Evolutionary conservation across 352 stramenopile genomes (phyloP), one percentile per base, ranked within the genome.

Genomic region (Saprolegnia diclina): DNA sequence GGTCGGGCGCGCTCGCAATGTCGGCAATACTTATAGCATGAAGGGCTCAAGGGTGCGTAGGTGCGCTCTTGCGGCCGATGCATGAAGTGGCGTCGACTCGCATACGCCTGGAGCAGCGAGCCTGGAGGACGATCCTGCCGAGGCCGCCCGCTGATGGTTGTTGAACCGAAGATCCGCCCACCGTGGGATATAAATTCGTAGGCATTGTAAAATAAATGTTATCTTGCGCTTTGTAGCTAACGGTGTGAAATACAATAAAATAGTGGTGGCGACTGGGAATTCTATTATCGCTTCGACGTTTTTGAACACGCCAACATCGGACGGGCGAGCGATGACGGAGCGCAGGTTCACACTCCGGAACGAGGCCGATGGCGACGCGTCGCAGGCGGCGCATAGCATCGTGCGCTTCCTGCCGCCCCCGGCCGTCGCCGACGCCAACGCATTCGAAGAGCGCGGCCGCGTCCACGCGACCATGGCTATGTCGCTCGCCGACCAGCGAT

Each of bases 401-500:
- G 52, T 59, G 24, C 52, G n/a, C 13, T n/a, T 59, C 11, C 52
- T 42, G 16, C 11, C 52, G 35, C 52, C 52, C 16, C 52, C 52
- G 19, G 13, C 24, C 13, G 11, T 18, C 11, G 52, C 11, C 24
- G 52, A 35, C 35, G 52, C 35, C 24, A 40, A 9, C 24, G n/a
- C 24, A 14, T 42, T 59, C 35, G n/a, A 59, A n/a, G 24, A 59
- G 13, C 13, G 35, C 19, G 52, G 52, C 16, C 13, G 11, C 1
- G 42, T 14, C 42, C 52, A 59, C 9, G 35, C 19, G 9, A 59
- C 52, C 11, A 59, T 69, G 19, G 46, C 63, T 7, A 19, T 69
- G 16, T 69, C 63, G 32, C 46, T 69, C n/a, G n/a, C 50, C 13
- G 63, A 69, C 38, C 45, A 37, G 22, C 53, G 54, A 32, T 26